Conservation (phyloP, 371 early-diverging fungal genomes). For the Apophysomyces trapeziformis region DNA sequence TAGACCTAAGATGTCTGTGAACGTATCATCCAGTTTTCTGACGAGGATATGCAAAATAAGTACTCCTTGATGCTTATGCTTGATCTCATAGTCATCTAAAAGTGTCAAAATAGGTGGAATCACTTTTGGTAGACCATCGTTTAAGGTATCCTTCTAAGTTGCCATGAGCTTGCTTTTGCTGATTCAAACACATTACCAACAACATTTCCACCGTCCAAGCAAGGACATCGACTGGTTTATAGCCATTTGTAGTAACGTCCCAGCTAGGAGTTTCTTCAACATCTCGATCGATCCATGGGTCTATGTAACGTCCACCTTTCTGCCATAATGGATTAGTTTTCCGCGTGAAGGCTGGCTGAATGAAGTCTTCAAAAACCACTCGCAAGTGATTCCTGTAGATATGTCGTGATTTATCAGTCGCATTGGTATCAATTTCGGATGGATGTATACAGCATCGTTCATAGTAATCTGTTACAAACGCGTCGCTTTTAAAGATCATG, state of each 20-base stretch:
- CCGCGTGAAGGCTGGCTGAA: slow-evolving; percentile 26
- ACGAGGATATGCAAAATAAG: slow-evolving; percentile 31
- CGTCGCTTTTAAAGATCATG: not conserved
- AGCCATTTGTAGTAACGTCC: slow-evolving; percentile 27
- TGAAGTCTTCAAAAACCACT: slow-evolving; percentile 18
- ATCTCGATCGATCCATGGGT: slow-evolving; percentile 22
- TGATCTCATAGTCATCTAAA: slow-evolving; percentile 40
- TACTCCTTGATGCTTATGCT: slow-evolving; percentile 36
- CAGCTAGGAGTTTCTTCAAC: slow-evolving; percentile 34
- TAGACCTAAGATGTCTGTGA: slow-evolving; percentile 21
- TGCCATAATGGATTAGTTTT: slow-evolving; percentile 21
- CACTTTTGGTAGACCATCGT: slow-evolving; percentile 24
- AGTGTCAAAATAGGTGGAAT: slow-evolving; percentile 39
- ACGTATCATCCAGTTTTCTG: slow-evolving; percentile 21
- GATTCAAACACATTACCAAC: slow-evolving; percentile 20
- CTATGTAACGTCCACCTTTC: slow-evolving; percentile 26
- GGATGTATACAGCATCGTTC: slow-evolving; percentile 5
- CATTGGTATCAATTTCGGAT: not conserved
- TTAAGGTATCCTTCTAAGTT: slow-evolving; percentile 12
- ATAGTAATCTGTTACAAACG: slow-evolving; percentile 2
- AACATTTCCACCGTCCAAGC: slow-evolving; percentile 28
- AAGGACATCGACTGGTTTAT: slow-evolving; percentile 23
- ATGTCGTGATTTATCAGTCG: slow-evolving; percentile 15
- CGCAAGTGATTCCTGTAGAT: slow-evolving; percentile 18
- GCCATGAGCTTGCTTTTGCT: not conserved